Percentiles rank a stretch among this genome's conserved stretches.
Evolutionary conservation across 495 filamentous ascomycete genomes (phyloP).

Genomic region (Neurospora sp.): DNA sequence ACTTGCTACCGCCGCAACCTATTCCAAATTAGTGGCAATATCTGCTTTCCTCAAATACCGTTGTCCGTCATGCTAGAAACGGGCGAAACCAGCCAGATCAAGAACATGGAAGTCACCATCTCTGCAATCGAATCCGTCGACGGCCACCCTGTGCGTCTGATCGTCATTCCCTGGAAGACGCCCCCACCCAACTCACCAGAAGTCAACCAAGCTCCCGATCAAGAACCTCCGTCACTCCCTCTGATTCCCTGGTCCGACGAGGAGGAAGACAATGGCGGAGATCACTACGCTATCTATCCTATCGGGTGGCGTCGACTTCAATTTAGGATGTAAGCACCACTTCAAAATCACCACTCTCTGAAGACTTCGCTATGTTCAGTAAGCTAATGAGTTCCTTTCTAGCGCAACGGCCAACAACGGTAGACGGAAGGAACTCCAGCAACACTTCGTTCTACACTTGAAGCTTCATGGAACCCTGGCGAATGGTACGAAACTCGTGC

Average conservation of each 20-base stretch:
- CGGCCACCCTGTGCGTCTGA: constrained; percentile 78
- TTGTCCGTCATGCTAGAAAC: constrained; percentile 68
- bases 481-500: constrained; percentile 55
- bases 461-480: constrained; percentile 63
- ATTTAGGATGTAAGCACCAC: constrained; percentile 56
- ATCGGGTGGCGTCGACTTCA: constrained; percentile 85
- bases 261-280: constrained; percentile 47
- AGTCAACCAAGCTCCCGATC: constrained; percentile 40
- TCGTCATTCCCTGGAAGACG: constrained; percentile 94
- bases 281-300: constrained; percentile 69
- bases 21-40: constrained; percentile 82
- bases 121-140: constrained; percentile 86
- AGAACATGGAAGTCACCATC: constrained; percentile 72
- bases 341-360: background rate
- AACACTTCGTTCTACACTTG: constrained; percentile 69
- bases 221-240: constrained; percentile 55
- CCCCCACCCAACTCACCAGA: constrained; percentile 64
- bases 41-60: constrained; percentile 67
- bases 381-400: constrained; percentile 10
- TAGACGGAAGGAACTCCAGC: constrained; percentile 68
- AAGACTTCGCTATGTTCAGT: background rate
- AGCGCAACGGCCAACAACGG: constrained; percentile 60
- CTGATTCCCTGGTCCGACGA: constrained; percentile 71
- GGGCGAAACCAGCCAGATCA: constrained; percentile 70
- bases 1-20: constrained; percentile 91